Evolutionary conservation across 345 rosid genomes (phyloP), one percentile per base, ranked within the genome.

Genomic region (Euphorbia lathyris): DNA sequence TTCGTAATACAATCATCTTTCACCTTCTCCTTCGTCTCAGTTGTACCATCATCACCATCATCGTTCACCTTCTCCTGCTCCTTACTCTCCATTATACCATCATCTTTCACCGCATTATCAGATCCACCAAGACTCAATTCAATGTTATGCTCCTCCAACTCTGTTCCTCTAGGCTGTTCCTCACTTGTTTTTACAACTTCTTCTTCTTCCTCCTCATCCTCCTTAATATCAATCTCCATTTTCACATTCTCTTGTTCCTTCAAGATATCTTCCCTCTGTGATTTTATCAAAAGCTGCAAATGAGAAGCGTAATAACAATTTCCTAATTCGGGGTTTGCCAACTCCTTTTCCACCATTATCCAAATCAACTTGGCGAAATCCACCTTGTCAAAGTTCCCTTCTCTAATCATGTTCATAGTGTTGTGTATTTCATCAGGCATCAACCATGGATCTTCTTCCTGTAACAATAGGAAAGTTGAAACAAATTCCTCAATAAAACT

Each of bases 311-410:
- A 95, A 66, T 90, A 90, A 69, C 97, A 95, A 70, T 88, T 76
- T 42, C 75, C 83, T 26, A 92, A 71, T 0, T 66, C 57, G 9
- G 66, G 76, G 0, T 77, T 77, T 66, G 74, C 69, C 69, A 93
- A 61, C 79, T 95, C 97, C 77, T 87, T 87, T 85, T 95, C 96
- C 43, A 92, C 85, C 97, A 95, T 95, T 65, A 69, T 80, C 99
- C 99, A 95, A 30, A 95, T 53, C 86, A 90, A 65, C 10, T 80
- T 78, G 13, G 91, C 77, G 93, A 93, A 95, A 74, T 88, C 97
- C 23, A 92, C 61, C 77, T 83, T 90, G 45, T 95, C 97, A 66
- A 91, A 78, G 22, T 77, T 78, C 69, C 93, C 89, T 47, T 85
- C 85, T 77, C 79, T 84, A 22, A 95, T 83, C 69, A 64, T 11